These are phyloP conservation scores for Coemansia sp. DNA, from an alignment of 192 early-diverging fungal genomes.

Conservation along the genomic window DNA sequence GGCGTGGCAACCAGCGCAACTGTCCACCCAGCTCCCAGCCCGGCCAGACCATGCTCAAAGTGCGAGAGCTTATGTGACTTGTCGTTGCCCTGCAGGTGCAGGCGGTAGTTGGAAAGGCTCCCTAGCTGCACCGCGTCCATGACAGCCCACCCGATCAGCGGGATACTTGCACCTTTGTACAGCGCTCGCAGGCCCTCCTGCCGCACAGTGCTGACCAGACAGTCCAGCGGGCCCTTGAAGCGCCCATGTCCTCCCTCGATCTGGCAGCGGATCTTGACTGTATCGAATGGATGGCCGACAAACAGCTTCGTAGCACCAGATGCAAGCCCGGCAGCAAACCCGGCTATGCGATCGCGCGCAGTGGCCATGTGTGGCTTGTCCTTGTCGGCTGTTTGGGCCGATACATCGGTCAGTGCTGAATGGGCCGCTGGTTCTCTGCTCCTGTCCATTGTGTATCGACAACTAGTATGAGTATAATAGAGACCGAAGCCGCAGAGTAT, in stretches of 20 bases:
- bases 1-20: slow-evolving; percentile 82
- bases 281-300: slow-evolving; percentile 85
- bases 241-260: slow-evolving; percentile 65
- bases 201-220: slow-evolving; percentile 63
- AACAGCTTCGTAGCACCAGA: slow-evolving; percentile 76
- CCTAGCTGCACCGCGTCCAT: slow-evolving; percentile 81
- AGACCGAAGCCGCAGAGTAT: neutral
- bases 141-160: slow-evolving; percentile 83
- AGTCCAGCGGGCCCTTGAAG: slow-evolving; percentile 72
- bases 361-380: slow-evolving; percentile 39
- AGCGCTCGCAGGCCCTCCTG: slow-evolving; percentile 73
- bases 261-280: slow-evolving; percentile 79
- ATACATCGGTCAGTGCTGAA: slow-evolving; percentile 3
- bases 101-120: slow-evolving; percentile 77
- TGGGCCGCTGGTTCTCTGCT: slow-evolving; percentile 6
- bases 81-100: slow-evolving; percentile 66
- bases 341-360: slow-evolving; percentile 57
- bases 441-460: slow-evolving; percentile 3
- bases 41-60: slow-evolving; percentile 70
- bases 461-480: neutral
- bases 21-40: slow-evolving; percentile 70
- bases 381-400: neutral
- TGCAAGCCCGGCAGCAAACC: slow-evolving; percentile 69
- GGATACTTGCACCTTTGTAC: slow-evolving; percentile 92
- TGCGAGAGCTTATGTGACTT: slow-evolving; percentile 60